These are phyloP conservation scores for Ophiostoma perfectum DNA, from an alignment of 2,329 filamentous ascomycete species.

Conservation along the genomic window DNA sequence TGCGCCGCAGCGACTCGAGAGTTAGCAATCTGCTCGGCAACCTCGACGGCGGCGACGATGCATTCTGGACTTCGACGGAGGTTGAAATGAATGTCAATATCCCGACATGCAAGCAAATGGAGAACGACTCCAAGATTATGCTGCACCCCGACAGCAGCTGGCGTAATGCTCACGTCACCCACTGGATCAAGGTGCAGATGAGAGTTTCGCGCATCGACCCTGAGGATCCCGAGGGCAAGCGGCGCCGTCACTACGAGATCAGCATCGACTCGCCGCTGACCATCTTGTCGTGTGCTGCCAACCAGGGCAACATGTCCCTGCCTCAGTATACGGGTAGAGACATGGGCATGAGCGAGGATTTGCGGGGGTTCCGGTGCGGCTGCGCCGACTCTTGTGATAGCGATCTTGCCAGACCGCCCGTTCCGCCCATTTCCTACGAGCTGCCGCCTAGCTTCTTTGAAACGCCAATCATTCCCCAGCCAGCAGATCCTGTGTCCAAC, in stretches of 20 bases:
- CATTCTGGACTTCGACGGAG: constrained; percentile 79
- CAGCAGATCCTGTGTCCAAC: neutral
- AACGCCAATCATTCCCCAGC: neutral
- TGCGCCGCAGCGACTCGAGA: constrained; percentile 31
- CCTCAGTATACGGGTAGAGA: constrained; percentile 65
- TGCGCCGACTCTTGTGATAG: constrained; percentile 24
- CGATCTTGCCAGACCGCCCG: neutral
- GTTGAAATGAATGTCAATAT: constrained; percentile 92
- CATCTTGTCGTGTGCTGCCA: constrained; percentile 88
- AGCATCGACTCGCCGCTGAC: constrained; percentile 95
- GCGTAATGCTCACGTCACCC: constrained; percentile 87
- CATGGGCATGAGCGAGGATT: constrained; percentile 46
- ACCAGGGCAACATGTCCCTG: constrained; percentile 78
- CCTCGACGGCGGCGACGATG: constrained; percentile 62
- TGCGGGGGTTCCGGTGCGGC: constrained; percentile 55
- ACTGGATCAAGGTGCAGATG: constrained; percentile 97
- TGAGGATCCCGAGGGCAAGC: constrained; percentile 63
- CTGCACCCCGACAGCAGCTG: constrained; percentile 90
- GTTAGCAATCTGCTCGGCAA: constrained; percentile 74
- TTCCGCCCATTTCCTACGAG: neutral
- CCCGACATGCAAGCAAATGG: constrained; percentile 82
- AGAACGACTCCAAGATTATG: constrained; percentile 58
- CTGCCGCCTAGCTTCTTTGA: neutral
- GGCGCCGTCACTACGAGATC: constrained; percentile 87
- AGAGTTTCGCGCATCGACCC: constrained; percentile 79